Evolutionary conservation across 1,284 basidiomycete genomes (phyloP), one percentile per base, ranked within the genome.

Genomic region (Athelia sp.): DNA sequence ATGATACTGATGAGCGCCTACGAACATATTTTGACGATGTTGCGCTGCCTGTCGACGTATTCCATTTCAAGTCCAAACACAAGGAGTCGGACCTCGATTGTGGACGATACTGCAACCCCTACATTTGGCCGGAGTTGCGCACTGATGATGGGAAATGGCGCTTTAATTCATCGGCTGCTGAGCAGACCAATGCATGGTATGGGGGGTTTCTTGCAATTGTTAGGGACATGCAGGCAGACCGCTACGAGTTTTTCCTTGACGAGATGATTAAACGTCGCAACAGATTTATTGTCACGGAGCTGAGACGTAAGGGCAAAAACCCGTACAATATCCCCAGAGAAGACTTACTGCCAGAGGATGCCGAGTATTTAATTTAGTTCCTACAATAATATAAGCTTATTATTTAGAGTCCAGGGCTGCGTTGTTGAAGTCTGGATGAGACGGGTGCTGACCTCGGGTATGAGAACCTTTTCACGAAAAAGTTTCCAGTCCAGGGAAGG

Each of bases 21-120:
- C 32, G 32, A n/a, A 50, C 51, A 0, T 61, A 52, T 44, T 72
- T 70, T 26, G 1, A 50, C 0, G 17, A 55, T 19, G 55, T 64
- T 23, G 62, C 54, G 0, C 59, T 71, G 0, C 52, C 56, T 0
- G 71, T 75, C 0, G 67, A 75, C 47, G 66, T 73, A 0, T 76
- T 72, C 21, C 73, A 75, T 45, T 70, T 72, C 55, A 64, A 68
- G 6, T 56, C 51, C 45, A 76, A 75, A 52, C 71, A 75, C 54
- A 59, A 56, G 11, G 51, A 50, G 2, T 53, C 45, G 0, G 64
- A 75, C 43, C 22, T 4, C 0, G 67, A 58, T 31, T 76, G 70
- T 44, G 61, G 69, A 13, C 43, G 53, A 9, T 32, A 71, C 36
- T 74, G 72, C 46, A 74, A 74, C 45, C 68, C 69, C 0, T 53